Evolutionary conservation across 2,329 filamentous ascomycete genomes (phyloP).

Genomic region (Elsinoe perseae): DNA sequence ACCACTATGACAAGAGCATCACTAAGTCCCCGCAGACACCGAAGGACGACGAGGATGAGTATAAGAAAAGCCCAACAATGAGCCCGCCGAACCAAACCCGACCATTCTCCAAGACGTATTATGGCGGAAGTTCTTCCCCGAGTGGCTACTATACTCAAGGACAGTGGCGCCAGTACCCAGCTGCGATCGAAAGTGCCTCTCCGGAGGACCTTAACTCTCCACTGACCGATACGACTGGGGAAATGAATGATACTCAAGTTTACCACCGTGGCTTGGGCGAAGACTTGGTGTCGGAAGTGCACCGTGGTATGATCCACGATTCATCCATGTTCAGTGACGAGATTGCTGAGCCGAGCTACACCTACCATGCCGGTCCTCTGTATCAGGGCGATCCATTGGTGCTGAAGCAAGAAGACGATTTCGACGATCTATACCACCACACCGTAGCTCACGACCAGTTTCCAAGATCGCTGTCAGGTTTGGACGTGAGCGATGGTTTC

Average conservation of each 20-base stretch:
- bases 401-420: neutral
- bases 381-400: neutral
- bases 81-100: neutral
- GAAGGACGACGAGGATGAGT: neutral
- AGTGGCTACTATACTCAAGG: neutral
- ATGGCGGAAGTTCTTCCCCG: neutral
- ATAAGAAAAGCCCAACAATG: neutral
- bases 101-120: neutral
- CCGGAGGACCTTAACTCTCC: neutral
- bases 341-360: neutral
- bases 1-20: conserved; percentile 46
- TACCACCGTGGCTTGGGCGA: neutral
- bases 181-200: neutral
- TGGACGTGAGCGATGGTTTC: neutral
- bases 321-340: neutral
- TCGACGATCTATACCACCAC: neutral
- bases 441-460: neutral
- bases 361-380: neutral
- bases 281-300: neutral
- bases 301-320: neutral
- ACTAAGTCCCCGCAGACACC: neutral
- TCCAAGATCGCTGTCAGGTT: neutral
- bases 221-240: neutral
- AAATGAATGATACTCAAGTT: neutral
- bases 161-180: neutral